These are phyloP conservation scores for Lodderomyces beijingensis DNA, from an alignment of 1,139 yeast species.

Conservation along the genomic window DNA sequence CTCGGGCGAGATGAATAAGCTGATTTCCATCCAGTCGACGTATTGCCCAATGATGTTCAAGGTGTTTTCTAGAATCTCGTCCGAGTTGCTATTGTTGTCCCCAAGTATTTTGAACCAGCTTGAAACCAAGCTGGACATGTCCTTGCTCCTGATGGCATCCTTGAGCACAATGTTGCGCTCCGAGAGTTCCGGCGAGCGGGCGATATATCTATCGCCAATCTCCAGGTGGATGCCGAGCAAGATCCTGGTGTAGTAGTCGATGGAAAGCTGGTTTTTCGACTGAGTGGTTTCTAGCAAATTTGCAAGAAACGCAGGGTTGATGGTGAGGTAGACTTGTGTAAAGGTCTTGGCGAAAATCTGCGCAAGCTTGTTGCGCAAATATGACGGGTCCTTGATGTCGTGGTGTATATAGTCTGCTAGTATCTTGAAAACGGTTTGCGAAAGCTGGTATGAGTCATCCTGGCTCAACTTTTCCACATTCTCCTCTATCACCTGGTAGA, in stretches of 20 bases:
- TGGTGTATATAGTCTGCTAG: constrained; percentile 27
- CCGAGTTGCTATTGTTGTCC: constrained; percentile 16
- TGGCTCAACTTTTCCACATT: constrained; percentile 45
- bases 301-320: constrained; percentile 65
- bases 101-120: constrained; percentile 65
- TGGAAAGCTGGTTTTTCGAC: constrained; percentile 35
- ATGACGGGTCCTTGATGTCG: constrained; percentile 49
- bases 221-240: constrained; percentile 78
- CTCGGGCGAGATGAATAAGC: constrained; percentile 65
- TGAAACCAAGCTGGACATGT: constrained; percentile 61
- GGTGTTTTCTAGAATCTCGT: constrained; percentile 54
- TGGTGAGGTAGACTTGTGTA: constrained; percentile 55
- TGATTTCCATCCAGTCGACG: constrained; percentile 93
- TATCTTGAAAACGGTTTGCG: constrained; percentile 37
- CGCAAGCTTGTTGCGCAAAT: constrained; percentile 74
- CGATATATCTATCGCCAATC: constrained; percentile 86
- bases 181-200: constrained; percentile 57
- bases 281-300: constrained; percentile 41
- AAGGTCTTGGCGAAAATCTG: constrained; percentile 71
- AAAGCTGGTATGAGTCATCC: constrained; percentile 45
- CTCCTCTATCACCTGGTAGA: constrained; percentile 76
- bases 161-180: constrained; percentile 70
- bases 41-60: constrained; percentile 75
- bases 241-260: constrained; percentile 75
- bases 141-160: constrained; percentile 74